Conservation (phyloP, 768 basidiomycete species). For the Termitomyces heimii region DNA sequence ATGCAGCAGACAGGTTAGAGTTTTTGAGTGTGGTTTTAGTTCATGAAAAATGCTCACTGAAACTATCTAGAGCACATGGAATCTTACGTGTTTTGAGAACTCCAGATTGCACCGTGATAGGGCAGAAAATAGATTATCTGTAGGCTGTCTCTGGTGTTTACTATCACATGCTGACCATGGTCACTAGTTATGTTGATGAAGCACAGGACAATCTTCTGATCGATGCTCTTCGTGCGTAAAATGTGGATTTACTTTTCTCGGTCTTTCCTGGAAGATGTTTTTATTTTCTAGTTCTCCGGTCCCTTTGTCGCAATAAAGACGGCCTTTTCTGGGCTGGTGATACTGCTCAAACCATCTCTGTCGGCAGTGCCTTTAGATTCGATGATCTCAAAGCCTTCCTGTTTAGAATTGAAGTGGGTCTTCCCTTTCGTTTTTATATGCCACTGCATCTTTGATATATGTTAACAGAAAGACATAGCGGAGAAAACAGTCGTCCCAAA, state of each 20-base stretch:
- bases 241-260: background rate
- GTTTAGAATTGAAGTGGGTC: conserved; percentile 53
- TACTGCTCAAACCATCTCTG: conserved; percentile 73
- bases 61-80: conserved; percentile 38
- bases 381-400: conserved; percentile 66
- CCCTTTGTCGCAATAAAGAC: conserved; percentile 56
- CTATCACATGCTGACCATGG: background rate
- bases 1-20: conserved; percentile 53
- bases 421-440: background rate
- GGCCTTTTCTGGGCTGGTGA: conserved; percentile 79
- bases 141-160: conserved; percentile 19
- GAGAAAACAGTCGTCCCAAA: conserved; percentile 1
- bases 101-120: conserved; percentile 23
- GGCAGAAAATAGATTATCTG: conserved; percentile 49
- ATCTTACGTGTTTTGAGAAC: conserved; percentile 32
- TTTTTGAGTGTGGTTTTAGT: background rate
- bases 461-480: conserved; percentile 4
- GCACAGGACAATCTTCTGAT: conserved; percentile 68
- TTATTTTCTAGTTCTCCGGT: conserved; percentile 47
- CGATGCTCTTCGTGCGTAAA: conserved; percentile 47
- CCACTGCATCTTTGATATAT: background rate
- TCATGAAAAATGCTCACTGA: background rate
- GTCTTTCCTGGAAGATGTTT: background rate
- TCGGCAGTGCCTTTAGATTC: conserved; percentile 69
- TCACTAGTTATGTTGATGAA: conserved; percentile 62